Evolutionary conservation across 2,329 filamentous ascomycete genomes (phyloP), one percentile per base, ranked within the genome.

Genomic region (Neonectria punicea): DNA sequence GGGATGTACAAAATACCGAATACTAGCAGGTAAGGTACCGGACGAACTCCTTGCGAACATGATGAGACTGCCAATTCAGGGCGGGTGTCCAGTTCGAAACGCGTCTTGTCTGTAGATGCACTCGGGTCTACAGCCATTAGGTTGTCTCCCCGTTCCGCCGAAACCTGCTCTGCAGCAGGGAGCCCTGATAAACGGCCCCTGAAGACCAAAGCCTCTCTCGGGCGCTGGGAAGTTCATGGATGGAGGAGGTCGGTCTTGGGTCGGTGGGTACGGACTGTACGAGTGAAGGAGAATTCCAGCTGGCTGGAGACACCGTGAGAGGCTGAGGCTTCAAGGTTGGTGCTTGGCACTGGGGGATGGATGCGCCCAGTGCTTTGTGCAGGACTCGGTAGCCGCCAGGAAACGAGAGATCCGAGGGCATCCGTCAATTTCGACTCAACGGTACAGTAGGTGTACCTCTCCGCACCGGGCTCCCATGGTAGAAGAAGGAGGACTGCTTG

Each of bases 31-130:
- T 46, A 32, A 10, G 32, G 10, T 34, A 34, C 32, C 11, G 5
- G 57, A 59, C 39, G 57, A 60, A 47, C 49, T 43, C 30, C 57
- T 28, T 43, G 43, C 20, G 39, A 43, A 39, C 39, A 53, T 43
- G 32, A 16, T 34, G 30, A 51, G 49, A 51, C 30, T 34, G 30
- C 41, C 49, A 25, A 18, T n/a, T 25, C 41, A 28, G 41, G 39
- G 49, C 34, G 34, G 28, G 39, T 18, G 20, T 28, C 18, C 44
- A 58, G 28, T 51, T 60, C 57, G 57, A 60, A 53, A 46, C 57
- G 25, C 51, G 36, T 36, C 30, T 41, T 34, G 57, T 60, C 53
- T 60, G 57, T 18, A 60, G 49, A 46, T 46, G 39, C 49, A 53
- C 34, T 53, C 13, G 18, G 34, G 13, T n/a, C 14, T 11, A 18